Conservation (phyloP, 2,329 filamentous ascomycete species). For the Xylaria multiplex region DNA sequence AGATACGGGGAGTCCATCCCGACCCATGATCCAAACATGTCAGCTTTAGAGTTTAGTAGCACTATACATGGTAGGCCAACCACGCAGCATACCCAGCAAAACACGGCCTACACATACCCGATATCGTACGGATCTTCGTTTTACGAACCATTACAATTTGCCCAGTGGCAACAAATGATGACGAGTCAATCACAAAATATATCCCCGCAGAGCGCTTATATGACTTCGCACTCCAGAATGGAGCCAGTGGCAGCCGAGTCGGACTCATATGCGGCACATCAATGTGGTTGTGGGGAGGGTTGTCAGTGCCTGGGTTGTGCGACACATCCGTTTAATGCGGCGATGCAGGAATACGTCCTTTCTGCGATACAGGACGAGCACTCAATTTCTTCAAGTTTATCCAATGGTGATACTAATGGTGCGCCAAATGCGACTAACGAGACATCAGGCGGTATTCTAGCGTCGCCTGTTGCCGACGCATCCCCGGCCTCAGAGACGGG, state of each 20-base stretch:
- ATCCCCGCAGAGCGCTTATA: conserved; percentile 25
- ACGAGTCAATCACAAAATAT: conserved; percentile 31
- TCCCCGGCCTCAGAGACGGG: conserved; percentile 61
- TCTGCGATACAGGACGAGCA: conserved; percentile 40
- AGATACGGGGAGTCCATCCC: conserved; percentile 35
- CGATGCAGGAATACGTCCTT: conserved; percentile 60
- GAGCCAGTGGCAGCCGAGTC: conserved; percentile 15
- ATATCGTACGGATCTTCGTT: conserved; percentile 32
- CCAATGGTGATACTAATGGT: conserved; percentile 26
- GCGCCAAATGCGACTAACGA: conserved; percentile 16
- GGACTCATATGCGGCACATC: conserved; percentile 47
- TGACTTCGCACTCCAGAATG: conserved; percentile 19
- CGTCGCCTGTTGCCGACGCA: conserved; percentile 60
- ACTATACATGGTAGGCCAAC: conserved; percentile 24
- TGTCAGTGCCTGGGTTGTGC: conserved; percentile 76
- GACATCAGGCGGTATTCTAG: conserved; percentile 40
- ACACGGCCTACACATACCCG: conserved; percentile 32
- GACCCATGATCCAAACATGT: conserved; percentile 29
- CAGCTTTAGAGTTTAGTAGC: conserved; percentile 26
- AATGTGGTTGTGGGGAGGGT: conserved; percentile 71
- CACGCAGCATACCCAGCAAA: conserved; percentile 35
- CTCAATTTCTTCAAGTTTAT: conserved; percentile 35
- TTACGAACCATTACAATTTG: conserved; percentile 41
- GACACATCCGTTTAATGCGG: conserved; percentile 73
- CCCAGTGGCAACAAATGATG: conserved; percentile 43